Evolutionary conservation across 169 alveolate species (phyloP).

Genomic region (Plasmodium gonderi): DNA sequence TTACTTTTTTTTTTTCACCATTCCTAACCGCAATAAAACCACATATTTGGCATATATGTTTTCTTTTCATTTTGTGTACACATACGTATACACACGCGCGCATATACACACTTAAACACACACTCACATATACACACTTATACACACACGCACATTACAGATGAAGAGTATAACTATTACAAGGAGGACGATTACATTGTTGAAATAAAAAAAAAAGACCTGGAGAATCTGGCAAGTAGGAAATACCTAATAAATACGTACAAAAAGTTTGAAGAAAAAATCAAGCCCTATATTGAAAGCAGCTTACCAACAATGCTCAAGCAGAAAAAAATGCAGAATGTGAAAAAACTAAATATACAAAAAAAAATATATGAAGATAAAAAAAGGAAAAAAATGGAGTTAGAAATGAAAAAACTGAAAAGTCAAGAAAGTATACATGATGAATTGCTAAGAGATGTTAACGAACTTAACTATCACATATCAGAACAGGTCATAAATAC

Average conservation of each 20-base stretch:
- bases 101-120: background rate
- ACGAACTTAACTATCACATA: constrained; percentile 40
- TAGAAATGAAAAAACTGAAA: constrained; percentile 39
- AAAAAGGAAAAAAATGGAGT: constrained; percentile 34
- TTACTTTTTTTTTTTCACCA: no score
- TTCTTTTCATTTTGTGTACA: no score
- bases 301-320: constrained; percentile 71
- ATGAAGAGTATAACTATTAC: constrained; percentile 41
- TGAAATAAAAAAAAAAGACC: constrained; percentile 19
- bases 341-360: constrained; percentile 47
- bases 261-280: constrained; percentile 67
- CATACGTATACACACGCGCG: background rate
- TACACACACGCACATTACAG: background rate
- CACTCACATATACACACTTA: background rate
- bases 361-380: constrained; percentile 70
- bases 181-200: constrained; percentile 23
- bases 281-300: constrained; percentile 69
- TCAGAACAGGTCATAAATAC: background rate
- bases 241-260: constrained; percentile 48
- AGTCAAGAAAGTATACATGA: constrained; percentile 34
- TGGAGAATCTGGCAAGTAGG: constrained; percentile 65
- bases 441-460: constrained; percentile 42
- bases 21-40: no score
- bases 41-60: no score
- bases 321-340: constrained; percentile 46